A percentile compares a stretch with the other conserved stretches of the same genome.
Conservation (phyloP, 2,329 filamentous ascomycete genomes). For the Alternaria sp. region DNA sequence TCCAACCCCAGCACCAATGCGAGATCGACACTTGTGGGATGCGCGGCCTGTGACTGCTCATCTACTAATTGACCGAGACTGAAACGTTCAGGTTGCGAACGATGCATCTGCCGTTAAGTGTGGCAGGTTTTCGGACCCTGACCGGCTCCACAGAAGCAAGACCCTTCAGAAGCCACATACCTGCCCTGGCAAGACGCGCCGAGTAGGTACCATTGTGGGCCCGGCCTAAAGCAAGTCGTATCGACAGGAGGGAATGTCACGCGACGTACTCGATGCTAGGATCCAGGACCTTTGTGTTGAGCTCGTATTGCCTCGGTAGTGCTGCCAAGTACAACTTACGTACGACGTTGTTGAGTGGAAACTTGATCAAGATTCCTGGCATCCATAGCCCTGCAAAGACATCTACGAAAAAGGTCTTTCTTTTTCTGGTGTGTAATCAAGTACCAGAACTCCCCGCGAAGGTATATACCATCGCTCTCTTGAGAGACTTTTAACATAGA, state of each 20-base stretch:
- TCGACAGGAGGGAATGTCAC: constrained; percentile 4
- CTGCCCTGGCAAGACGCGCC: constrained; percentile 1
- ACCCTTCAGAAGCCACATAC: neutral
- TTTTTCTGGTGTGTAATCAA: too few relatives aligned
- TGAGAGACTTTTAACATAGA: neutral
- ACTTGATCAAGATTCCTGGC: neutral
- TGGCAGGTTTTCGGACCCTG: constrained; percentile 3
- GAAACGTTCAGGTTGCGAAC: neutral
- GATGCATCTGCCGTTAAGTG: neutral
- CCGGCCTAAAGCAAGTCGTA: neutral
- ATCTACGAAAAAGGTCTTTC: neutral
- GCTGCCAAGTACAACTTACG: neutral
- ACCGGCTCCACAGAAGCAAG: constrained; percentile 7
- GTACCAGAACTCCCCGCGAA: too few relatives aligned
- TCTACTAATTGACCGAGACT: neutral
- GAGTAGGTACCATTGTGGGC: constrained; percentile 7
- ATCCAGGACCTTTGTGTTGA: neutral
- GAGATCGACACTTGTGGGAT: neutral
- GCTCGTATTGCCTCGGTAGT: constrained; percentile 1
- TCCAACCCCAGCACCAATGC: neutral
- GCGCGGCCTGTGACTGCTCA: neutral
- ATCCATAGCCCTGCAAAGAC: neutral
- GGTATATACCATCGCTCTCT: too few relatives aligned
- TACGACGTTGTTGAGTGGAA: neutral
- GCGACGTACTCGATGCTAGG: neutral